Percentiles rank a stretch among this genome's conserved stretches.
Conservation (phyloP, 2,329 filamentous ascomycete genomes). For the Escovopsis weberi region DNA sequence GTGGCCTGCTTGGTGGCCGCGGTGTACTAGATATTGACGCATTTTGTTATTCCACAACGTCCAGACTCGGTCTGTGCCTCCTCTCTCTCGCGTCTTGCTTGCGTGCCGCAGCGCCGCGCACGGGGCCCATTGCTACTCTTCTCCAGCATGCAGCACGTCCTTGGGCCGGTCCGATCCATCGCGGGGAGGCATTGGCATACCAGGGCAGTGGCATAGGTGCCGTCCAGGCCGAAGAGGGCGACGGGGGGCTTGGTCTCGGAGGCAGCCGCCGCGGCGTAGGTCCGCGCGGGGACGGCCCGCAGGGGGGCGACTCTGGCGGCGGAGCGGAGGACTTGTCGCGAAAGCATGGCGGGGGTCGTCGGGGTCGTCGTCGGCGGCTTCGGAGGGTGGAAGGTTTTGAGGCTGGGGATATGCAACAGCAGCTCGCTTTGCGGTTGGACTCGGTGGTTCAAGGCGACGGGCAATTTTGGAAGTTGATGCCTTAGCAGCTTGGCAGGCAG, state of each 20-base stretch:
- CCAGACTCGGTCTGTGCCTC: too few relatives aligned
- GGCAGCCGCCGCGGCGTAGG: conserved; percentile 60
- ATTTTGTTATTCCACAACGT: conserved; percentile 10
- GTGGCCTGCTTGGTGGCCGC: conserved; percentile 76
- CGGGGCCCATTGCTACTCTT: too few relatives aligned
- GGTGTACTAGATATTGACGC: conserved; percentile 60
- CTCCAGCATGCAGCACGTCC: too few relatives aligned
- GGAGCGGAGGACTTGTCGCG: conserved; percentile 44
- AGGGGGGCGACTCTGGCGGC: conserved; percentile 41
- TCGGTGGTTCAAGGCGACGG: conserved; percentile 17
- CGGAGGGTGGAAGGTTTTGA: conserved; percentile 7
- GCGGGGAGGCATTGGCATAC: conserved; percentile 36
- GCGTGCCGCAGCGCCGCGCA: too few relatives aligned
- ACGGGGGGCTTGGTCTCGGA: conserved; percentile 70
- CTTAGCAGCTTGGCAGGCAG: conserved; percentile 23
- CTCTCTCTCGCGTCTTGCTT: too few relatives aligned
- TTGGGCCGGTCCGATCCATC: too few relatives aligned
- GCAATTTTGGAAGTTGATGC: conserved; percentile 30
- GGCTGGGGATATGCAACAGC: conserved; percentile 13
- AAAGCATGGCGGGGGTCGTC: conserved; percentile 33
- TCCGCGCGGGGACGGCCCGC: conserved; percentile 45
- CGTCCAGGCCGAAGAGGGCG: conserved; percentile 87
- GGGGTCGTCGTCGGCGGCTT: too few relatives aligned
- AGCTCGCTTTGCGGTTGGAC: conserved; percentile 11
- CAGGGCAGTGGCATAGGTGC: conserved; percentile 96